Evolutionary conservation across 192 early-diverging fungal genomes (phyloP).

Genomic region (Mortierella claussenii): DNA sequence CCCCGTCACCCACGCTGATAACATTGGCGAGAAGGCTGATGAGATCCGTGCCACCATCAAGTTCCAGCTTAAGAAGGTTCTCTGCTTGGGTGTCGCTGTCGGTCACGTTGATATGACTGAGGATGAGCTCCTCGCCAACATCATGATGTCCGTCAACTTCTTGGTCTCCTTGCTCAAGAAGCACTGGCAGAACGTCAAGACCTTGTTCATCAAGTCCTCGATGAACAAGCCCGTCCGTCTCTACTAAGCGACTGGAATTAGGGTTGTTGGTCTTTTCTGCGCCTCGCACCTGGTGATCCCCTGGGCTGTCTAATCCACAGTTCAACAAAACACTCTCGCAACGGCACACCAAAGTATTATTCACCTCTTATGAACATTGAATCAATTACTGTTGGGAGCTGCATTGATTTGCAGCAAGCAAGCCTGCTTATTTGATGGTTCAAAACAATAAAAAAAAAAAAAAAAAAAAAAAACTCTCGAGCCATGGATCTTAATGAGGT

Average conservation of each 20-base stretch:
- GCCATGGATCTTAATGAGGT: too few species aligned
- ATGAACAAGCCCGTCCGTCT: conserved; percentile 95
- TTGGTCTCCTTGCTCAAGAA: conserved; percentile 98
- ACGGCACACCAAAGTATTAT: conserved; percentile 58
- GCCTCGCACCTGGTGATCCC: background rate
- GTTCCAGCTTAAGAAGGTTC: conserved; percentile 99
- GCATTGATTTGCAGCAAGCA: conserved; percentile 54
- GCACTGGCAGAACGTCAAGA: conserved; percentile 99
- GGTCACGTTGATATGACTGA: conserved; percentile 95
- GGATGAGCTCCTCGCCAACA: conserved; percentile 95
- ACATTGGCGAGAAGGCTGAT: conserved; percentile 86
- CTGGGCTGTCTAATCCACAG: background rate
- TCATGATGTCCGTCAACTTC: conserved; percentile 99
- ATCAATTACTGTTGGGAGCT: conserved; percentile 57
- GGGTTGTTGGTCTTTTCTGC: background rate
- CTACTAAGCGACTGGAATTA: conserved; percentile 72
- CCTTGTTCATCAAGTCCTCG: conserved; percentile 96
- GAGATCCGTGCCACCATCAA: conserved; percentile 98
- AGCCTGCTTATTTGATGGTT: conserved; percentile 58
- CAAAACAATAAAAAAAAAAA: conserved; percentile 51
- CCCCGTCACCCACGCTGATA: conserved; percentile 90
- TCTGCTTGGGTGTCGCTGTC: conserved; percentile 97
- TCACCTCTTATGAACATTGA: conserved; percentile 28
- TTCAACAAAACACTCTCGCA: conserved; percentile 15
- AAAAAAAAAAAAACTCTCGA: conserved; percentile 30